Evolutionary conservation across 495 filamentous ascomycete genomes (phyloP).

Genomic region (Penicillium arizonense): DNA sequence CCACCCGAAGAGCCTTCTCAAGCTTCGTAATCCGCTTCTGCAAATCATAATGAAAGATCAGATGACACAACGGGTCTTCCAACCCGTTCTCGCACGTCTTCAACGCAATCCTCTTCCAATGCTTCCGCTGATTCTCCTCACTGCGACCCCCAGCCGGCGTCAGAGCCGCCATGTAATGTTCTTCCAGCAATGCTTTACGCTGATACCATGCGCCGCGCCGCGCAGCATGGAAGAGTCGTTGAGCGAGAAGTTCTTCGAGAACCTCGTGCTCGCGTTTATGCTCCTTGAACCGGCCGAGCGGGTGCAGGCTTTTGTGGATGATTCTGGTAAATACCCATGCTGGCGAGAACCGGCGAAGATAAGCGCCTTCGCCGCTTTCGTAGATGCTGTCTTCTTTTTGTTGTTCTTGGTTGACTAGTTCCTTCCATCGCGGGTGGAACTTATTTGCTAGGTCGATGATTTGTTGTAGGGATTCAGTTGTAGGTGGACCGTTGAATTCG

Average conservation of each 20-base stretch:
- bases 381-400: slow-evolving; percentile 78
- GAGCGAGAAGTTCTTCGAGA: slow-evolving; percentile 71
- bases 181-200: slow-evolving; percentile 89
- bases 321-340: slow-evolving; percentile 94
- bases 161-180: slow-evolving; percentile 82
- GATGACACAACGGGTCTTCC: slow-evolving; percentile 81
- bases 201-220: slow-evolving; percentile 94
- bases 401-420: slow-evolving; percentile 72
- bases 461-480: slow-evolving; percentile 58
- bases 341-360: slow-evolving; percentile 86
- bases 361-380: slow-evolving; percentile 82
- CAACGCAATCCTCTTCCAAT: slow-evolving; percentile 78
- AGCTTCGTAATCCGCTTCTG: slow-evolving; percentile 91
- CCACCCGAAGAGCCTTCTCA: slow-evolving; percentile 79
- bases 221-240: slow-evolving; percentile 80
- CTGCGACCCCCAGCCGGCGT: slow-evolving; percentile 49
- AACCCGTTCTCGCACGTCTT: slow-evolving; percentile 85
- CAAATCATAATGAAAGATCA: slow-evolving; percentile 91
- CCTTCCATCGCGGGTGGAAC: slow-evolving; percentile 77
- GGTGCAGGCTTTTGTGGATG: slow-evolving; percentile 79
- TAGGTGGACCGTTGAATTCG: slow-evolving; percentile 77
- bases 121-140: slow-evolving; percentile 68
- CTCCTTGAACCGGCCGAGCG: slow-evolving; percentile 80
- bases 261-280: slow-evolving; percentile 75
- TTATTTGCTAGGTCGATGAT: slow-evolving; percentile 72